These are phyloP conservation scores for Globisporangium cederbergense DNA, from an alignment of 352 stramenopile genomes.

Conservation along the genomic window DNA sequence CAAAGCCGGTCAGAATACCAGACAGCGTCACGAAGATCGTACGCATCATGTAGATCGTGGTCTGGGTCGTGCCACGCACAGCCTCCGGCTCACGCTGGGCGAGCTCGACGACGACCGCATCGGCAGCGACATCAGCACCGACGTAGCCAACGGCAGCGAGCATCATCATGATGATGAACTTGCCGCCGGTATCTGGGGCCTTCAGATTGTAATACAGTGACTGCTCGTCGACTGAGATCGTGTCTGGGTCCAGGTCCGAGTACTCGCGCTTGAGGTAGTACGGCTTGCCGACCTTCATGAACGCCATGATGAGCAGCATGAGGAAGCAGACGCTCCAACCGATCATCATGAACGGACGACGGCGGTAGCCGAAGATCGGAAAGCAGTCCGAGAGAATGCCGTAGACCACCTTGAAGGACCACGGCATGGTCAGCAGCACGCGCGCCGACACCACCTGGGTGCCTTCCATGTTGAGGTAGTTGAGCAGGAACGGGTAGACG, in stretches of 20 bases:
- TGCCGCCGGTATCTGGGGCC: background rate
- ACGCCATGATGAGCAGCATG: background rate
- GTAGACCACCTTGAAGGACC: background rate
- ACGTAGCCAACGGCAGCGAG: background rate
- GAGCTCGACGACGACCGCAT: background rate
- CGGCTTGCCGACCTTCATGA: background rate
- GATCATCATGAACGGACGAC: background rate
- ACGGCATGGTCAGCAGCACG: background rate
- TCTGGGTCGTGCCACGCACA: background rate
- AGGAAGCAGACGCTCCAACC: background rate
- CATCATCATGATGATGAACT: conserved; percentile 1
- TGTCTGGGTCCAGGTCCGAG: background rate
- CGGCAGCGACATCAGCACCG: background rate
- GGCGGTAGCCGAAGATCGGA: background rate
- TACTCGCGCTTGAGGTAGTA: background rate
- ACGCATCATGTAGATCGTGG: conserved; percentile 1
- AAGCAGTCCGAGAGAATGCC: background rate
- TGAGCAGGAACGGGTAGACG: background rate
- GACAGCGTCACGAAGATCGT: conserved; percentile 41
- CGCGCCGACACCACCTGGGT: background rate
- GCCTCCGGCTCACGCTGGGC: background rate
- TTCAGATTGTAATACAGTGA: background rate
- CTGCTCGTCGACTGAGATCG: background rate
- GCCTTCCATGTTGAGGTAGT: background rate
- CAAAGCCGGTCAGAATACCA: conserved; percentile 33